These are phyloP conservation scores for Blastocystis hominis DNA, from an alignment of 352 stramenopile genomes.

Conservation along the genomic window DNA sequence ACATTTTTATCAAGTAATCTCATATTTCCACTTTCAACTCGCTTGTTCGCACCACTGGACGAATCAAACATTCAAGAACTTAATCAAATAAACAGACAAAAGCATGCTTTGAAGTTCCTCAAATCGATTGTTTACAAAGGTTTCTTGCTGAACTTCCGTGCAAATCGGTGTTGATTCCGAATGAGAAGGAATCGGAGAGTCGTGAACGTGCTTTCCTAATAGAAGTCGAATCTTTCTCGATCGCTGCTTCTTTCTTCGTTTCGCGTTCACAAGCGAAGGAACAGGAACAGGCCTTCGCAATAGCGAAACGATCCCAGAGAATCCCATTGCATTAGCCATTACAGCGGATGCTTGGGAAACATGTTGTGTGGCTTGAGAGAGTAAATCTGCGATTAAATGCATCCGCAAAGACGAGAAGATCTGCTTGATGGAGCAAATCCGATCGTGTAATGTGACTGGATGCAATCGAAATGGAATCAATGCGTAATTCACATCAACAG, in stretches of 20 bases:
- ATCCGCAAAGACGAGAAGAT: neutral
- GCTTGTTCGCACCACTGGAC: no score
- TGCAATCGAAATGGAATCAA: slow-evolving; percentile 9
- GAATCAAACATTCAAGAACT: neutral
- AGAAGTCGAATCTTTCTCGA: neutral
- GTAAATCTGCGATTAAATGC: neutral
- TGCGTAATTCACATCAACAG: neutral
- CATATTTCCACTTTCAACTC: no score
- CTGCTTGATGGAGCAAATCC: neutral
- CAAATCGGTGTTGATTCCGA: neutral
- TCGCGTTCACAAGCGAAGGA: neutral
- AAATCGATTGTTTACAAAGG: neutral
- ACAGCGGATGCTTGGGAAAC: neutral
- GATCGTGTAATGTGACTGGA: neutral
- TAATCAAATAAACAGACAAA: neutral
- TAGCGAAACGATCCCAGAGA: neutral
- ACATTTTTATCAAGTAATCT: no score
- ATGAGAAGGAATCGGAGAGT: neutral
- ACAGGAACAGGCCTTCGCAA: neutral
- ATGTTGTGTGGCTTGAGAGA: neutral
- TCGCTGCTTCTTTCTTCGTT: neutral
- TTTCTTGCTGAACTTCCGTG: neutral
- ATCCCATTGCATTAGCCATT: slow-evolving; percentile 9
- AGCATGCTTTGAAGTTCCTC: neutral
- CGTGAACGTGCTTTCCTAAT: neutral